Percentiles rank a stretch among this genome's conserved stretches.
Evolutionary conservation across 345 rosid species (phyloP).

Genomic region (Hirschfeldia incana): DNA sequence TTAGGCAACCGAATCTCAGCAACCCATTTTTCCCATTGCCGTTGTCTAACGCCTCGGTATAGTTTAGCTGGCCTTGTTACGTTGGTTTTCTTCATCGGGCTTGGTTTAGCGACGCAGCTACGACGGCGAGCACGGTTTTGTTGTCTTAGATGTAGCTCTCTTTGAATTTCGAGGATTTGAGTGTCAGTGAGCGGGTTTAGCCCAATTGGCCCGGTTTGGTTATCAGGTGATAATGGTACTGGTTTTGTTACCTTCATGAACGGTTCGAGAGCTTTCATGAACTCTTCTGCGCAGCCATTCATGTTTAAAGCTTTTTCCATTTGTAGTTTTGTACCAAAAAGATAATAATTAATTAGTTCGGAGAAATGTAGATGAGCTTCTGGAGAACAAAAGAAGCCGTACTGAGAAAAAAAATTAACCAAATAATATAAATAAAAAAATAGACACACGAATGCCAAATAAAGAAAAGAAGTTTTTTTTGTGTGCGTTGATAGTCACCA

Average conservation of each 20-base stretch:
- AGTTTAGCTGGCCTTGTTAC: constrained; percentile 58
- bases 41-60: constrained; percentile 87
- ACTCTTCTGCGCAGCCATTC: constrained; percentile 52
- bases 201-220: constrained; percentile 49
- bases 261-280: constrained; percentile 66
- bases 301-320: constrained; percentile 50
- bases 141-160: constrained; percentile 42
- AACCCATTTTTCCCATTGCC: constrained; percentile 97
- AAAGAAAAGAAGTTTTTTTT: no score
- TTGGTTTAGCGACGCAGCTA: constrained; percentile 43
- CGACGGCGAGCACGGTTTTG: constrained; percentile 33
- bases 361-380: constrained; percentile 9
- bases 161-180: constrained; percentile 74
- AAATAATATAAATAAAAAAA: not conserved
- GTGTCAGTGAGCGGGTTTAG: constrained; percentile 64
- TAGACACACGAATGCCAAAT: not conserved
- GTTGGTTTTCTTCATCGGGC: constrained; percentile 51
- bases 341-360: not conserved
- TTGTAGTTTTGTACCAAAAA: not conserved
- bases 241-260: constrained; percentile 48
- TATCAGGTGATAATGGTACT: not conserved
- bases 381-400: not conserved
- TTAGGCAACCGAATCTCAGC: constrained; percentile 90
- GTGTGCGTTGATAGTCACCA: constrained; percentile 20
- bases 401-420: not conserved